Percentiles rank a stretch among this genome's conserved stretches.
These are phyloP conservation scores for Blastobotrys capitulatus DNA, from an alignment of 1,139 yeast genomes.

Conservation along the genomic window DNA sequence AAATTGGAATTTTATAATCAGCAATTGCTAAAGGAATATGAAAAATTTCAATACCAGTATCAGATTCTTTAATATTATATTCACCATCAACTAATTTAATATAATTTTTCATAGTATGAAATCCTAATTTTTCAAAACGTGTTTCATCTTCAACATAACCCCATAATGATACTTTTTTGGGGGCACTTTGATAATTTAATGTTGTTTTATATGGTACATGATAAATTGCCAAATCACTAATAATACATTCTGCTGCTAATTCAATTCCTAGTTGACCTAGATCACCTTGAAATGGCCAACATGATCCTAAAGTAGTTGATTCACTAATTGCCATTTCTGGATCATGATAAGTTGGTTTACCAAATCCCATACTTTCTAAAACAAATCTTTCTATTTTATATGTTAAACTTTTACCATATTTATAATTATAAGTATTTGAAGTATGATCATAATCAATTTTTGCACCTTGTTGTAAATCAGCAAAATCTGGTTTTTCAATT, in stretches of 20 bases:
- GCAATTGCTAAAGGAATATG: constrained; percentile 24
- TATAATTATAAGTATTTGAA: constrained; percentile 25
- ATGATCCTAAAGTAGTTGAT: constrained; percentile 27
- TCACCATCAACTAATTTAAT: constrained; percentile 25
- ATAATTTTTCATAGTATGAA: constrained; percentile 12
- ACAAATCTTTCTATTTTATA: constrained; percentile 18
- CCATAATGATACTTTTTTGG: constrained; percentile 31
- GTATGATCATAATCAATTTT: constrained; percentile 27
- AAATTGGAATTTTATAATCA: constrained; percentile 17
- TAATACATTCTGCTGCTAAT: constrained; percentile 24
- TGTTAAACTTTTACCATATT: constrained; percentile 15
- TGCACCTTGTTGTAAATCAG: constrained; percentile 30
- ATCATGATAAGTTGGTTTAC: constrained; percentile 21
- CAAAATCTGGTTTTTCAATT: constrained; percentile 29
- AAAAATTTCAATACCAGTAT: constrained; percentile 29
- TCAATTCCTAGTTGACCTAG: constrained; percentile 29
- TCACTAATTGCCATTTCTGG: constrained; percentile 28
- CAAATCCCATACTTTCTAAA: constrained; percentile 22
- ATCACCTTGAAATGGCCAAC: constrained; percentile 36
- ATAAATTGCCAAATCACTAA: constrained; percentile 30
- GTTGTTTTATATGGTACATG: constrained; percentile 29
- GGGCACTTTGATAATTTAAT: constrained; percentile 29
- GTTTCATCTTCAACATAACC: constrained; percentile 15
- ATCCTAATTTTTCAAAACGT: constrained; percentile 1
- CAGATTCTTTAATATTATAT: constrained; percentile 25